Evolutionary conservation across 1,139 yeast genomes (phyloP).

Genomic region (Sugiyamaella neomexicana): DNA sequence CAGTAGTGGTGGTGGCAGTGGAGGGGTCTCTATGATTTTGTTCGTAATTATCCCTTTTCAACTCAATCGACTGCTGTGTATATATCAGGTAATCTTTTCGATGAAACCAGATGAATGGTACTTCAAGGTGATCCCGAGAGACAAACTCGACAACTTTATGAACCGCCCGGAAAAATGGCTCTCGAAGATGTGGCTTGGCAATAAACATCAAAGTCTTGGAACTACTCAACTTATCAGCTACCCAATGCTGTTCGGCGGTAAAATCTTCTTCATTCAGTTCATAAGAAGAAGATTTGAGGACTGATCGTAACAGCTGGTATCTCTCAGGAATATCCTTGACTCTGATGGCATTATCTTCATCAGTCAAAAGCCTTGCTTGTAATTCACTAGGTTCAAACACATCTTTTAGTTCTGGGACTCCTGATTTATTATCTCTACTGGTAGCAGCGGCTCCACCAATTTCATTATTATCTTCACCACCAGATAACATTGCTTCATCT

Average conservation of each 20-base stretch:
- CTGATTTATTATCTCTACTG: constrained; percentile 36
- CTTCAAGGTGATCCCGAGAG: constrained; percentile 77
- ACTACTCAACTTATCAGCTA: constrained; percentile 47
- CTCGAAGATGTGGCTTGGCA: constrained; percentile 47
- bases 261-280: constrained; percentile 65
- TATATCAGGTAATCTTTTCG: constrained; percentile 81
- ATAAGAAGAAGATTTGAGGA: constrained; percentile 55
- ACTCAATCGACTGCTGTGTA: constrained; percentile 40
- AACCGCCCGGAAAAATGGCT: constrained; percentile 70
- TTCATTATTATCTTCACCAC: constrained; percentile 52
- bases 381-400: constrained; percentile 94
- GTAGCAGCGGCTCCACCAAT: constrained; percentile 33
- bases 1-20: constrained; percentile 52
- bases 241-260: constrained; percentile 75
- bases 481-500: constrained; percentile 50
- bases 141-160: constrained; percentile 76
- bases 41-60: constrained; percentile 32
- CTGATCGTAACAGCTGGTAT: constrained; percentile 71
- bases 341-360: constrained; percentile 85
- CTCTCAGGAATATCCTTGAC: constrained; percentile 91
- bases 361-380: constrained; percentile 86
- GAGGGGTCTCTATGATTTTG: neutral
- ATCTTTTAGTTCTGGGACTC: constrained; percentile 65
- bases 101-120: constrained; percentile 95
- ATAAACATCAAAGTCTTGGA: constrained; percentile 30